Conservation (phyloP, 2,329 filamentous ascomycete species). For the Epichloe aotearoae region DNA sequence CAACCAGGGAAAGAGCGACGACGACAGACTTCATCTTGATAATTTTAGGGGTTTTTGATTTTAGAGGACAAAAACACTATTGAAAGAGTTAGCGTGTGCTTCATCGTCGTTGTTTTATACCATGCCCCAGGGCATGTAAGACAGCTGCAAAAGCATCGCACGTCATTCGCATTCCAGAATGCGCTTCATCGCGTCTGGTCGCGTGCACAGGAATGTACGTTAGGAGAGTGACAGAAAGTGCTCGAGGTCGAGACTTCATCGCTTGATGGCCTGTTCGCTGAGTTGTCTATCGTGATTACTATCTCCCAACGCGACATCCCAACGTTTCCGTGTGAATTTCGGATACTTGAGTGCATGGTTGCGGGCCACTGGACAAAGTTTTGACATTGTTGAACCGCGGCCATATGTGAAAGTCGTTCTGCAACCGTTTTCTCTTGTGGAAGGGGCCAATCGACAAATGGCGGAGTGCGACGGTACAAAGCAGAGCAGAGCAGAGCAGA, state of each 20-base stretch:
- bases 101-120: too few species aligned
- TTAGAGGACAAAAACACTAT: neutral
- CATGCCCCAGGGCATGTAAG: too few species aligned
- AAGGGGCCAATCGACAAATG: too few species aligned
- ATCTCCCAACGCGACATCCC: neutral
- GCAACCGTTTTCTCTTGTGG: neutral
- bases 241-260: neutral
- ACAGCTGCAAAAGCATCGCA: neutral
- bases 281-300: neutral
- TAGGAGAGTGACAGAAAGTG: too few species aligned
- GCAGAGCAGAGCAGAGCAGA: neutral
- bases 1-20: slow-evolving; percentile 28
- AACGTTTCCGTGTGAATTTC: neutral
- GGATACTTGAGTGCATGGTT: neutral
- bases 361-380: neutral
- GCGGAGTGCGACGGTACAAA: neutral
- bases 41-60: neutral
- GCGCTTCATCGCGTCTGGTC: neutral
- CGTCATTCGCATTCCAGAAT: neutral
- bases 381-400: neutral
- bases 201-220: neutral
- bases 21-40: slow-evolving; percentile 38
- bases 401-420: neutral
- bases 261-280: neutral
- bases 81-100: neutral